Conservation (phyloP, 768 basidiomycete genomes). For the Lyophyllum semitale region DNA sequence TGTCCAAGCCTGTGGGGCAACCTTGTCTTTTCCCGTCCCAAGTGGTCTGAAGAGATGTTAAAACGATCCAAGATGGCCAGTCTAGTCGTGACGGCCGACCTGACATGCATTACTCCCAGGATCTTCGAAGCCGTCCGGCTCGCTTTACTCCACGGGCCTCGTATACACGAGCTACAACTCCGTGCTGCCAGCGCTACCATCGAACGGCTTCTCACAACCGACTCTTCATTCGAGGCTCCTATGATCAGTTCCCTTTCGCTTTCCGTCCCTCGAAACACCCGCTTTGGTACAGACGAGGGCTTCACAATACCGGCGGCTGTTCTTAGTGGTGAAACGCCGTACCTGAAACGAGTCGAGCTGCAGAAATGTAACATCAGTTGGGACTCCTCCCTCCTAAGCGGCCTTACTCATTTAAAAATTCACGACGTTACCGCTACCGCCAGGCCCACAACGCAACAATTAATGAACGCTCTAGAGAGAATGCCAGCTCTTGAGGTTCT, state of each 20-base stretch:
- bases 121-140: conserved; percentile 28
- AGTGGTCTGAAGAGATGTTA: conserved; percentile 45
- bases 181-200: conserved; percentile 23
- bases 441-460: conserved; percentile 30
- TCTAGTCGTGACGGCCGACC: conserved; percentile 27
- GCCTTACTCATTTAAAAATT: conserved; percentile 39
- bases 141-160: conserved; percentile 31
- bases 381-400: conserved; percentile 33
- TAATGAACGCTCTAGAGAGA: conserved; percentile 32
- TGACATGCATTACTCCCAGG: conserved; percentile 26
- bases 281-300: conserved; percentile 17
- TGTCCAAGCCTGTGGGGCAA: conserved; percentile 43
- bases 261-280: conserved; percentile 17
- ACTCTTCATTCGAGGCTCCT: conserved; percentile 27
- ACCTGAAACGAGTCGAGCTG: conserved; percentile 37
- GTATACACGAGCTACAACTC: conserved; percentile 34
- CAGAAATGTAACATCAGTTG: conserved; percentile 34
- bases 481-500: conserved; percentile 35
- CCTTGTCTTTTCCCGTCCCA: conserved; percentile 31
- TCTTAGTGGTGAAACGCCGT: conserved; percentile 32
- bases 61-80: conserved; percentile 44
- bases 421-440: conserved; percentile 23
- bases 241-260: conserved; percentile 32
- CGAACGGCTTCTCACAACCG: conserved; percentile 25
- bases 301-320: conserved; percentile 26